Base-by-base conservation (phyloP, 805 yeast species). In the Candida peoriensis region DNA sequence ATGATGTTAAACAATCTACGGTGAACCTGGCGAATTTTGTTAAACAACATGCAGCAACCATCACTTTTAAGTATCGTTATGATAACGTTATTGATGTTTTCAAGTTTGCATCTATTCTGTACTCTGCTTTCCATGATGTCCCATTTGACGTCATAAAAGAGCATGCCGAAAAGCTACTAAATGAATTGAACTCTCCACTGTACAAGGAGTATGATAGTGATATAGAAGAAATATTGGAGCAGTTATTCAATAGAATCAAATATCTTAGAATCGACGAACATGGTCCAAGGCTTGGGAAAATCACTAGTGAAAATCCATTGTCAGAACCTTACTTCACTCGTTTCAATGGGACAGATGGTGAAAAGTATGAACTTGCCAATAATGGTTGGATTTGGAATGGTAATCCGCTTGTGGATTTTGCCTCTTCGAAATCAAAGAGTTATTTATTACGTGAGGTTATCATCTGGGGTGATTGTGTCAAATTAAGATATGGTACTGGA, bases 361-460 rank as follows among this genome's bases (percentile, higher is more conserved):
- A 70, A 24, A 63, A 69, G 1, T 80, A 78, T 63, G 80, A 84
- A 8, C 64, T 90, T 39, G 97, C 96, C 4, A 93, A 93, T 54
- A 90, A 93, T 52, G 98, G 98, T 30, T 90, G 97, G 97, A 87
- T 93, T 37, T 90, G 98, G 98, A 89, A 86, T 34, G 97, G 96
- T 9, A 80, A 90, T 47, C 97, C 97, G 2, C 61, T 89, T 38
- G 81, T 86, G 3, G 97, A 90, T 61, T 90, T 90, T 70, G 98
- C 97, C 0, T 82, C 95, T 0, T 58, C 70, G 20, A 48, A 78
- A 36, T 77, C 95, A 5, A 81, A 76, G 52, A 89, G 94, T 4
- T 90, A 93, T 54, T 61, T 90, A 32, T 70, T 95, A 34, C 74
- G 98, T 54, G 96, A 90, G 58, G 95, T 90, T 10, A 88, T 90